Percentiles rank a stretch among this genome's conserved stretches.
Conservation (phyloP, 1,284 basidiomycete genomes). For the Baeospora myosura region DNA sequence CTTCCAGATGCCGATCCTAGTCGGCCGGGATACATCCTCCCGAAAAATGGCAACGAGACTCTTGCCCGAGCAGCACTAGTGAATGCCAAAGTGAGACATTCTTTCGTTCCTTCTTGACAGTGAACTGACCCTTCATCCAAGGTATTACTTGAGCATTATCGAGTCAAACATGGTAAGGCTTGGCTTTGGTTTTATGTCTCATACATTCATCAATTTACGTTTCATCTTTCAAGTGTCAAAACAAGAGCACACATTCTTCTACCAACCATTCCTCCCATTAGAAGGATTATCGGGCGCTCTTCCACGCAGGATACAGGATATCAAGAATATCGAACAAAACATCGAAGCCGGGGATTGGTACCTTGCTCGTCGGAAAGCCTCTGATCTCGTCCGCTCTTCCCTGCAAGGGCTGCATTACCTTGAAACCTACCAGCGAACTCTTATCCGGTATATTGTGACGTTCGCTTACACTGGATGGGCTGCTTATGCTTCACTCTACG, state of each 20-base stretch:
- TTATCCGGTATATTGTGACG: conserved; percentile 67
- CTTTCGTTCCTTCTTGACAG: neutral
- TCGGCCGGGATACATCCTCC: conserved; percentile 47
- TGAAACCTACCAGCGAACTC: conserved; percentile 77
- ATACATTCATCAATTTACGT: conserved; percentile 1
- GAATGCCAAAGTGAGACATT: conserved; percentile 52
- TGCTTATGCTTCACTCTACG: conserved; percentile 50
- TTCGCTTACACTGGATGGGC: conserved; percentile 78
- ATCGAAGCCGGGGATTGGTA: conserved; percentile 39
- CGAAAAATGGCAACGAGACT: conserved; percentile 24
- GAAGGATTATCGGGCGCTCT: conserved; percentile 15
- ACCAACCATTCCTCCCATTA: conserved; percentile 50
- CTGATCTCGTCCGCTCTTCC: conserved; percentile 47
- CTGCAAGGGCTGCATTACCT: conserved; percentile 74
- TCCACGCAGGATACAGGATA: conserved; percentile 18
- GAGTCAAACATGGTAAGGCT: conserved; percentile 63
- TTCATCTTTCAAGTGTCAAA: conserved; percentile 50
- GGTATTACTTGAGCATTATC: conserved; percentile 77
- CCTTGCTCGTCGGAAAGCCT: conserved; percentile 44
- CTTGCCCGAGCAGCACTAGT: conserved; percentile 54
- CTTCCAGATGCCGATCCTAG: conserved; percentile 59
- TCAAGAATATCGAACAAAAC: conserved; percentile 38
- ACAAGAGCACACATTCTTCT: conserved; percentile 47
- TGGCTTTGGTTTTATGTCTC: neutral
- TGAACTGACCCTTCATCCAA: conserved; percentile 20